These are phyloP conservation scores for Fusarium nisikadoi DNA, from an alignment of 2,329 filamentous ascomycete species.

Conservation along the genomic window DNA sequence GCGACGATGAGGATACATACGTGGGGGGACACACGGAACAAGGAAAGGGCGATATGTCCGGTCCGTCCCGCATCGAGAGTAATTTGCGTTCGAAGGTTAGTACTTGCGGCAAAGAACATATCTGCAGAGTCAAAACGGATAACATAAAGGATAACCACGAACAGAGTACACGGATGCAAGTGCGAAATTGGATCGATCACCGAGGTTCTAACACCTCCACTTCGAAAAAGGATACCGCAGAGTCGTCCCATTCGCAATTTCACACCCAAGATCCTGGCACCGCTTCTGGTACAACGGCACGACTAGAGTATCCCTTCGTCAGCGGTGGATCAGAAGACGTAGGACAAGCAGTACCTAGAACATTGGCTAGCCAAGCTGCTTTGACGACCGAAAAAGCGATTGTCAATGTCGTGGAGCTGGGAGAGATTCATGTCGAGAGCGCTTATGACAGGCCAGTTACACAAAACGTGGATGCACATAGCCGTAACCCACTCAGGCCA, in stretches of 20 bases:
- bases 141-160: background rate
- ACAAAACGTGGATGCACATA: background rate
- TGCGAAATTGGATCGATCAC: background rate
- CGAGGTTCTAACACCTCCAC: fast-evolving
- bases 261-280: background rate
- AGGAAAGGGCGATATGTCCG: too few species aligned
- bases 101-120: background rate
- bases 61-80: background rate
- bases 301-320: background rate
- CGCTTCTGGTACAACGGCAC: fast-evolving
- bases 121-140: background rate
- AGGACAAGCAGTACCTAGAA: fast-evolving
- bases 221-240: fast-evolving
- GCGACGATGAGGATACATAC: background rate
- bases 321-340: background rate
- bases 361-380: fast-evolving
- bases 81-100: background rate
- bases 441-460: fast-evolving
- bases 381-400: fast-evolving
- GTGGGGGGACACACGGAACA: too few species aligned
- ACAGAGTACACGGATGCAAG: background rate
- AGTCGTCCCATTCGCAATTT: fast-evolving
- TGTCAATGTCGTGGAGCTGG: background rate
- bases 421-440: background rate
- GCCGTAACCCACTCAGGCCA: fast-evolving